Base-by-base conservation (phyloP, 2,329 filamentous ascomycete genomes). In the Corynespora cassiicola region DNA sequence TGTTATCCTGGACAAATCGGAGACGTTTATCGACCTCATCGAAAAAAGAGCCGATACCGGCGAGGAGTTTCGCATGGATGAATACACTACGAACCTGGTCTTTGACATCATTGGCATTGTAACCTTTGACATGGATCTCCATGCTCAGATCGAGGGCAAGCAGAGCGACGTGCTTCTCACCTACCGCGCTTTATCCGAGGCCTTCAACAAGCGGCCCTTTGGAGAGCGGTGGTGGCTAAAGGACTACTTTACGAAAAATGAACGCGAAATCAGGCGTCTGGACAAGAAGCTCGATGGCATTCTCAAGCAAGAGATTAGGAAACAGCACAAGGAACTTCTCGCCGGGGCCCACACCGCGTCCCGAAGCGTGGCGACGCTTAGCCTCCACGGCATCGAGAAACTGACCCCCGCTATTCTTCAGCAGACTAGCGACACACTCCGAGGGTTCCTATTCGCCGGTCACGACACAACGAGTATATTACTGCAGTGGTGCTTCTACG, bases 381-480 rank as follows among this genome's bases (percentile, higher is more conserved):
- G 39, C 17, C 37, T 52, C 9, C 28, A 37, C 17, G 42, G 38
- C 8, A 42, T 51, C 26, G 27, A 37, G 2, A 43, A 24, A 25
- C 52, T 48, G 43, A 58, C 33, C 6, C 42, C 25, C 33, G 64
- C 25, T 53, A 70, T 47, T 39, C 57, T 25, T 49, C 35, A 51
- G 43, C 36, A 63, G 51, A 30, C 66, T 50, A 26, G 61, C 65
- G 47, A 65, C 63, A 42, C 50, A 10, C 36, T 59, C 34, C 69
- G 70, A 40, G 61, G 63, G 3, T 66, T 66, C 45, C 42, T 67
- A 19, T 63, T 67, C 37, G 60, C 60, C 12, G 63, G 63, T 1
- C 61, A 66, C 32, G 62, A 65, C 43, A 63, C 63, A 8, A 64
- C 58, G 2, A 52, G 50, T 18, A 61, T 56, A 17, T 31, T 54